A percentile compares a stretch with the other conserved stretches of the same genome.
Evolutionary conservation across 2,329 filamentous ascomycete genomes (phyloP).

Genomic region (Neophaeococcomyces aloes): DNA sequence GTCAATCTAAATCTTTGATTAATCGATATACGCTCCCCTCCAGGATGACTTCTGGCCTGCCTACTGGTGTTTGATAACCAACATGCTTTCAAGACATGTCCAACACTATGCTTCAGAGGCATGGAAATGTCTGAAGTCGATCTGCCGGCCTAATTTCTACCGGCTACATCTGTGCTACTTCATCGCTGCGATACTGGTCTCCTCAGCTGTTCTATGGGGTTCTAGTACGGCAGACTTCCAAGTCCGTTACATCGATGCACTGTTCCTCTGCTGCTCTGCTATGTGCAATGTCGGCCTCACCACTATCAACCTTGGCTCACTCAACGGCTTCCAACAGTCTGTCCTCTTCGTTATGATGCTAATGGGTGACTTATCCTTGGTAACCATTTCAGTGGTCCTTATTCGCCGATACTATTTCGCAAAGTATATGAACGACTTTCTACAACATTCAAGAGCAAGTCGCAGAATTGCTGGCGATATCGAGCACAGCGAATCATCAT

Average conservation of each 20-base stretch:
- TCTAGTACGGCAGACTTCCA: slow-evolving; percentile 27
- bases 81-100: neutral
- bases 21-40: too few relatives aligned
- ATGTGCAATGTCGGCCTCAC: slow-evolving; percentile 60
- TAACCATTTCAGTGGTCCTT: slow-evolving; percentile 54
- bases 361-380: slow-evolving; percentile 56
- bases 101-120: neutral
- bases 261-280: slow-evolving; percentile 56
- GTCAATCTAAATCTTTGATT: too few relatives aligned
- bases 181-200: slow-evolving; percentile 44
- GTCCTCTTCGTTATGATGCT: slow-evolving; percentile 56
- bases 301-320: slow-evolving; percentile 46
- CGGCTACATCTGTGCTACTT: slow-evolving; percentile 60
- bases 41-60: too few relatives aligned
- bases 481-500: slow-evolving; percentile 13
- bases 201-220: slow-evolving; percentile 49
- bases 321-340: slow-evolving; percentile 60
- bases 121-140: neutral
- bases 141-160: slow-evolving; percentile 44
- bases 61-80: neutral
- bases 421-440: slow-evolving; percentile 46
- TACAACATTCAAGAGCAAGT: slow-evolving; percentile 28
- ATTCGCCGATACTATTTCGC: slow-evolving; percentile 54
- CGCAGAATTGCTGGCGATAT: slow-evolving; percentile 5
- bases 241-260: slow-evolving; percentile 52